Evolutionary conservation across 495 filamentous ascomycete genomes (phyloP).

Genomic region (Trichoderma orchidacearum): DNA sequence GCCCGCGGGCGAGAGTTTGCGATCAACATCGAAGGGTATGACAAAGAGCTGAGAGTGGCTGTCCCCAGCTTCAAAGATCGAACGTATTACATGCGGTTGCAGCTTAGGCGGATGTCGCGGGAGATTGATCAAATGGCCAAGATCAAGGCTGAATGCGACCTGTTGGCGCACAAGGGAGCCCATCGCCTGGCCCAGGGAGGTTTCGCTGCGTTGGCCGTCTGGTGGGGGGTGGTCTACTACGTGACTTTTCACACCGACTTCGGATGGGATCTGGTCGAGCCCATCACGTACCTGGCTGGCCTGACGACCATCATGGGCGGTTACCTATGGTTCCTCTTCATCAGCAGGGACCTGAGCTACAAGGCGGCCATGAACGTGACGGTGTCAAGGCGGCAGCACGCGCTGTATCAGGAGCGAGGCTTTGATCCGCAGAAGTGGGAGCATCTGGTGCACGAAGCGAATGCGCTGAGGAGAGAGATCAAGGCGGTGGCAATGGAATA

Average conservation of each 20-base stretch:
- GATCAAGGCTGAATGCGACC: slow-evolving; percentile 73
- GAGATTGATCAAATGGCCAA: slow-evolving; percentile 51
- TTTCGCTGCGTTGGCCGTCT: slow-evolving; percentile 53
- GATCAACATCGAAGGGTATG: slow-evolving; percentile 64
- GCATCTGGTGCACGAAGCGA: slow-evolving; percentile 64
- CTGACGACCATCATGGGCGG: slow-evolving; percentile 74
- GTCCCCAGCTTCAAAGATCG: slow-evolving; percentile 83
- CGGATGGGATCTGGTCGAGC: slow-evolving; percentile 89
- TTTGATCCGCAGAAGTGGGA: slow-evolving; percentile 73
- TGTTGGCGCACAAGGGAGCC: slow-evolving; percentile 57
- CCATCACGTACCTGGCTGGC: slow-evolving; percentile 77
- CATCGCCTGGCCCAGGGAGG: slow-evolving; percentile 71
- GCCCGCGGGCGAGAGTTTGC: slow-evolving; percentile 73
- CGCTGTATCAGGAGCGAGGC: slow-evolving; percentile 59
- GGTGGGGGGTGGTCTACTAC: slow-evolving; percentile 70
- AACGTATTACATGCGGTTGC: slow-evolving; percentile 70
- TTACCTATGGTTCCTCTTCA: slow-evolving; percentile 88
- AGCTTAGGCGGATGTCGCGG: slow-evolving; percentile 56
- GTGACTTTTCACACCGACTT: slow-evolving; percentile 65
- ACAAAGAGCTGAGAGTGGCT: slow-evolving; percentile 55
- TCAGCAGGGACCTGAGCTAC: slow-evolving; percentile 81
- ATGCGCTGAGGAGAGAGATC: slow-evolving; percentile 67
- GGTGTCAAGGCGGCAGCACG: slow-evolving; percentile 60
- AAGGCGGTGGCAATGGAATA: slow-evolving; percentile 73
- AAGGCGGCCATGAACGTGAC: slow-evolving; percentile 75